Percentiles rank a stretch among this genome's conserved stretches.
Conservation (phyloP, 441 rosid genomes). For the Geranium incanum region DNA sequence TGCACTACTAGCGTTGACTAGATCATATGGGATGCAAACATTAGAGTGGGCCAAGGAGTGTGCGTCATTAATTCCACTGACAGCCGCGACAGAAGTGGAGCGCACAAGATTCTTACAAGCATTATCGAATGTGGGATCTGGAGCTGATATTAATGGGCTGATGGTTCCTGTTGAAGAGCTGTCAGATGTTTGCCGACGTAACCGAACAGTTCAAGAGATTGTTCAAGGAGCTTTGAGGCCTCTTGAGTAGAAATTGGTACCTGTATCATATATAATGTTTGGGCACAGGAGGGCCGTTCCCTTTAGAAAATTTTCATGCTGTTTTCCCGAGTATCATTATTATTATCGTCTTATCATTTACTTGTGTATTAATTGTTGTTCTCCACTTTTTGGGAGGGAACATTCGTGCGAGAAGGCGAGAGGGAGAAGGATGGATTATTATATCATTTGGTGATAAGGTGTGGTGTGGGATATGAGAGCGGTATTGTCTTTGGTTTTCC, state of each 20-base stretch:
- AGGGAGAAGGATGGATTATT: neutral
- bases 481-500: neutral
- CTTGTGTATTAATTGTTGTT: neutral
- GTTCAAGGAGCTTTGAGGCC: slow-evolving; percentile 90
- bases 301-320: neutral
- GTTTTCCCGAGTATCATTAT: neutral
- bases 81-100: slow-evolving; percentile 70
- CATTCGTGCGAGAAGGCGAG: neutral
- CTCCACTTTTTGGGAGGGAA: neutral
- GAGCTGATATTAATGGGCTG: slow-evolving; percentile 52
- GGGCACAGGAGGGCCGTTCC: neutral
- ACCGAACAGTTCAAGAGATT: slow-evolving; percentile 82
- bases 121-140: slow-evolving; percentile 65
- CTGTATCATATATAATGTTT: slow-evolving; percentile 39
- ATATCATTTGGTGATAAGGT: neutral
- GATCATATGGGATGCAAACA: slow-evolving; percentile 56
- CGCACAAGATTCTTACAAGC: slow-evolving; percentile 61
- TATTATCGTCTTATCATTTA: neutral
- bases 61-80: slow-evolving; percentile 61
- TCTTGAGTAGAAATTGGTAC: slow-evolving; percentile 52
- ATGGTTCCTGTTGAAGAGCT: slow-evolving; percentile 69
- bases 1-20: slow-evolving; percentile 61
- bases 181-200: slow-evolving; percentile 85
- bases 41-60: slow-evolving; percentile 74
- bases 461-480: neutral